A percentile compares a stretch with the other conserved stretches of the same genome.
phyloP scores from a whole-genome alignment of 345 rosid genomes.

The Ceriops decandra region DNA sequence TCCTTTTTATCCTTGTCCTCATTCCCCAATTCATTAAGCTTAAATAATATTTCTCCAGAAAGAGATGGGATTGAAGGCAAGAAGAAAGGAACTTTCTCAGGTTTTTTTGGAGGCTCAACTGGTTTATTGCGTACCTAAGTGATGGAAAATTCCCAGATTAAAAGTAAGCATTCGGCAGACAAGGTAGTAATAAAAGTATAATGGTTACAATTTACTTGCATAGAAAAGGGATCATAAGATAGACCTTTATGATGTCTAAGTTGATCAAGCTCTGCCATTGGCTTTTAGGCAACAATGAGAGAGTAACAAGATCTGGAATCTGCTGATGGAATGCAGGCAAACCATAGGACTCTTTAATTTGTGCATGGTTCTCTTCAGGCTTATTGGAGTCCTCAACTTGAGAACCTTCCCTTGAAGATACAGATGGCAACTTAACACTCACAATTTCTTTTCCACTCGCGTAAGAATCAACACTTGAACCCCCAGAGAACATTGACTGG shows the following conservation, averaged over 20 bases:
- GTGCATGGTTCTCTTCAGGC: slow-evolving; percentile 19
- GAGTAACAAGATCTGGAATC: slow-evolving; percentile 89
- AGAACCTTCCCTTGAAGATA: slow-evolving; percentile 55
- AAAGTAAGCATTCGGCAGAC: not conserved
- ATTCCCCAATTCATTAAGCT: slow-evolving; percentile 45
- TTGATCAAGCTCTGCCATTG: slow-evolving; percentile 97
- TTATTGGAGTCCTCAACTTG: slow-evolving; percentile 43
- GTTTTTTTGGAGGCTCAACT: slow-evolving; percentile 85
- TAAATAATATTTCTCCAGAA: slow-evolving; percentile 80
- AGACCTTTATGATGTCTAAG: slow-evolving; percentile 91
- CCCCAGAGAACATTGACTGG: slow-evolving; percentile 72
- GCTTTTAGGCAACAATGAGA: slow-evolving; percentile 84
- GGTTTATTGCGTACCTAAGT: slow-evolving; percentile 84
- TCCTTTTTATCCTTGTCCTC: slow-evolving; percentile 31
- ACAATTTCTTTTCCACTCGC: slow-evolving; percentile 78
- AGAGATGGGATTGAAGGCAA: slow-evolving; percentile 81
- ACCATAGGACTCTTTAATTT: slow-evolving; percentile 23
- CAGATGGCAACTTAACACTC: slow-evolving; percentile 71
- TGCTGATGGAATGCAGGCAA: slow-evolving; percentile 41
- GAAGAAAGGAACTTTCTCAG: slow-evolving; percentile 88
- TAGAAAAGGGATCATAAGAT: not conserved
- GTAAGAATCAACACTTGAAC: slow-evolving; percentile 54
- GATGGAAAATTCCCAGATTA: not conserved
- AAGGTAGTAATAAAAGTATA: not conserved
- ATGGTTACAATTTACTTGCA: not conserved